Percentiles rank a stretch among this genome's conserved stretches.
These are phyloP conservation scores for Helotiales sp. DNA, from an alignment of 2,329 filamentous ascomycete genomes.

Conservation along the genomic window DNA sequence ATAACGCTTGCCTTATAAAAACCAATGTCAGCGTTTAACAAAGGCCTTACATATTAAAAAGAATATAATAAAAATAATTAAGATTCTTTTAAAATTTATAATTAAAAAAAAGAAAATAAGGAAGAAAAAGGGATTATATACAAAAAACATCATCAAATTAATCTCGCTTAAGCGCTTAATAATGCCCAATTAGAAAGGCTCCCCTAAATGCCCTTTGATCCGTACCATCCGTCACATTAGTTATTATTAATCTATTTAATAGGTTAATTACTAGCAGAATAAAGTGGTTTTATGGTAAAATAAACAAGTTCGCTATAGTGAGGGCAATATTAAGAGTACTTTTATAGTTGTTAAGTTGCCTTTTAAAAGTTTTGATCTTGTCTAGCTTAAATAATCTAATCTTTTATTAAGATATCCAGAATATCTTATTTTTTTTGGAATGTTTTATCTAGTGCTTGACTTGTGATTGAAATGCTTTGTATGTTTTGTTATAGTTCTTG, in stretches of 20 bases:
- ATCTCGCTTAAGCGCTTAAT: too few relatives aligned
- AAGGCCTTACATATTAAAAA: too few relatives aligned
- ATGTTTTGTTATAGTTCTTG: constrained; percentile 1
- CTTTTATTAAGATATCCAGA: neutral
- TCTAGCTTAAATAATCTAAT: neutral
- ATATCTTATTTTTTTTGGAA: neutral
- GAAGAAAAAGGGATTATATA: too few relatives aligned
- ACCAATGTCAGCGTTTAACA: too few relatives aligned
- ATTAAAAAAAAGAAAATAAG: too few relatives aligned
- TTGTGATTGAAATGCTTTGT: neutral
- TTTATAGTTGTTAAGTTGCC: neutral
- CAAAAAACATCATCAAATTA: too few relatives aligned
- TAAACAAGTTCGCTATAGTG: neutral
- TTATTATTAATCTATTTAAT: neutral
- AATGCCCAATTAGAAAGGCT: too few relatives aligned
- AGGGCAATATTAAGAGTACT: neutral
- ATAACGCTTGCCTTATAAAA: too few relatives aligned
- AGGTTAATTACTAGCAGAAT: neutral
- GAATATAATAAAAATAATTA: too few relatives aligned
- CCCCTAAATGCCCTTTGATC: too few relatives aligned
- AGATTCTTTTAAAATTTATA: too few relatives aligned
- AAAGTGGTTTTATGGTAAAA: neutral
- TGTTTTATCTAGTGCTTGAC: neutral
- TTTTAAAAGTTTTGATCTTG: neutral
- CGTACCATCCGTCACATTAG: too few relatives aligned